phyloP scores from a whole-genome alignment of 805 yeast species.

The Cephaloascus albidus region DNA sequence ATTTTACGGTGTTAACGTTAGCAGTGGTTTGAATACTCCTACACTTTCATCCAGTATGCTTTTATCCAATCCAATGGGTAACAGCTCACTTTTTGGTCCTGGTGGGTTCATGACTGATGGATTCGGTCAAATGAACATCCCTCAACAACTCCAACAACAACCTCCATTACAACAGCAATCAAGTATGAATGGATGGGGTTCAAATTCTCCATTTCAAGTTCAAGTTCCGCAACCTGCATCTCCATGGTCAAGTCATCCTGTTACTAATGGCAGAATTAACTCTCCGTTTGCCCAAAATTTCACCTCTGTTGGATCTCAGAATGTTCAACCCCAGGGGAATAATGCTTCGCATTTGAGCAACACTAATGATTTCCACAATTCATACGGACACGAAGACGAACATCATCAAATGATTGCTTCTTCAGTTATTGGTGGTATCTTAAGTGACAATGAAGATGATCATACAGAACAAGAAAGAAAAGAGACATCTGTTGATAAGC shows the following conservation, averaged over 20 bases:
- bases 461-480: background rate
- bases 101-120: background rate
- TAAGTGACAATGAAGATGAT: background rate
- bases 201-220: background rate
- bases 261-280: background rate
- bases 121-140: background rate
- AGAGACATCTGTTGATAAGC: background rate
- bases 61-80: background rate
- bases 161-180: slow-evolving; percentile 2
- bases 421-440: background rate
- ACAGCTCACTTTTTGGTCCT: background rate
- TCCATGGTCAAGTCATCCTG: background rate
- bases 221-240: background rate
- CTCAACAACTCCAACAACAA: background rate
- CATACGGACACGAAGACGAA: background rate
- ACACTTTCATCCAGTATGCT: background rate
- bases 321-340: background rate
- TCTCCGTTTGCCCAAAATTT: background rate
- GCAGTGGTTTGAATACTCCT: background rate
- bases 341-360: background rate
- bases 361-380: background rate
- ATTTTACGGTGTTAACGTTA: background rate
- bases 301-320: background rate
- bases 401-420: background rate
- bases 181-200: background rate